Base-by-base conservation (phyloP, 352 stramenopile species). In the Phytopythium boreale region DNA sequence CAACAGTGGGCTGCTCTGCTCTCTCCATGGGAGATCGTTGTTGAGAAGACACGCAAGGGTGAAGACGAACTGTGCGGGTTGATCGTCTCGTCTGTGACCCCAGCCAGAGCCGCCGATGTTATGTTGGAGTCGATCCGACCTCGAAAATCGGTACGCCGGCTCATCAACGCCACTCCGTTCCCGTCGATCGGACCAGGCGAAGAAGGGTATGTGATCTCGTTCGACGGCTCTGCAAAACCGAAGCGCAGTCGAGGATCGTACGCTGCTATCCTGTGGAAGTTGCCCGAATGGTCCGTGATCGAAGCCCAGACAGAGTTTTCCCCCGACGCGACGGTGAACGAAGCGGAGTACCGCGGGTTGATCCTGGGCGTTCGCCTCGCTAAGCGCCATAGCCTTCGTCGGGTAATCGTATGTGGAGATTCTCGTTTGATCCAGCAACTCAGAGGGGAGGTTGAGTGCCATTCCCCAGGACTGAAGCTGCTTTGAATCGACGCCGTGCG, bases 171-270 rank as follows among this genome's bases (percentile, higher is more conserved):
- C n/a, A 49, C 22, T 34, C 36, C 55, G 5, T 12, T 50, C 11
- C 56, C 68, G 0, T 68, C 47, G 0, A 39, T 67, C 0, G 12
- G 31, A 34, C 20, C 11, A 1, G 50, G 60, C 4, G 63, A 70
- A 43, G 37, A 56, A 1, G 9, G 61, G 0, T 36, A 53, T 0
- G 62, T 70, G 0, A 51, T 68, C 0, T 67, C 61, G 14, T 75
- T 75, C 27, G 59, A 70, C 24, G 69, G 62, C 46, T 75, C 65
- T 0, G 59, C 63, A 14, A 39, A 43, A 2, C 34, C 62, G 27
- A 67, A 70, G 9, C 24, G 63, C 0, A 43, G 43, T 1, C 29
- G 51, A 41, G 59, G 69, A 0, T 44, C 57, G 0, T 72, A 34
- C 39, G 64, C 41, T 2, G 62, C 62, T 5, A 59, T 75, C 26